Conservation (phyloP, 1,139 yeast species). For the Diutina scorzettiae region DNA sequence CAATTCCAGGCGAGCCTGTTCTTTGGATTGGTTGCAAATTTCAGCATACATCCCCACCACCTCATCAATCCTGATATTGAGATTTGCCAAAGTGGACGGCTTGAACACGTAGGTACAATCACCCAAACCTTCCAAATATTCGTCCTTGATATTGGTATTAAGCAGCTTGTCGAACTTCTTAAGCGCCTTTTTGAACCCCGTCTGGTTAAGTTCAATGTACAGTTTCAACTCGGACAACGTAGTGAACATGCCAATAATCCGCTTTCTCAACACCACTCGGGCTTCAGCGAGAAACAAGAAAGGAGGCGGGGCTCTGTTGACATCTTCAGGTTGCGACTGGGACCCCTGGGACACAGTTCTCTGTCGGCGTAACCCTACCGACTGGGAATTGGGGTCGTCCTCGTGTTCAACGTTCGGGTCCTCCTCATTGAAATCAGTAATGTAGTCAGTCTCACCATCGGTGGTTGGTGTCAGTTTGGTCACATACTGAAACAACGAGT, state of each 20-base stretch:
- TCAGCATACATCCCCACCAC: conserved; percentile 28
- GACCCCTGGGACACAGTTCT: conserved; percentile 6
- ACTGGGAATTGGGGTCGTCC: background rate
- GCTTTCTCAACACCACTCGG: conserved; percentile 42
- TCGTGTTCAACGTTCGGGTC: conserved; percentile 11
- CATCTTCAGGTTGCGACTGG: background rate
- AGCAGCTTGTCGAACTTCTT: conserved; percentile 61
- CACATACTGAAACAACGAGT: background rate
- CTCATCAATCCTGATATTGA: conserved; percentile 17
- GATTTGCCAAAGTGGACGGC: conserved; percentile 13
- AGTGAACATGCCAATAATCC: conserved; percentile 44
- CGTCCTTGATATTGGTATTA: conserved; percentile 27
- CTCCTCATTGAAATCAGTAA: conserved; percentile 21
- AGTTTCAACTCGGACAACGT: conserved; percentile 56
- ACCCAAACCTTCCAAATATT: conserved; percentile 23
- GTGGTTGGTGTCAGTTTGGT: conserved; percentile 11
- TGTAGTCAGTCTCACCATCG: conserved; percentile 23
- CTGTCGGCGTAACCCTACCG: conserved; percentile 7
- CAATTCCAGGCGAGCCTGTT: conserved; percentile 35
- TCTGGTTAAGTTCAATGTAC: conserved; percentile 51
- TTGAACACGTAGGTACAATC: conserved; percentile 23
- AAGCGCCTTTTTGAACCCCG: conserved; percentile 57
- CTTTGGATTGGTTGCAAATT: conserved; percentile 29
- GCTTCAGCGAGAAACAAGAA: conserved; percentile 28
- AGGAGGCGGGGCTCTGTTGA: conserved; percentile 24